A percentile compares a stretch with the other conserved stretches of the same genome.
Evolutionary conservation across 2,329 filamentous ascomycete genomes (phyloP).

Genomic region (Boeremia exigua): DNA sequence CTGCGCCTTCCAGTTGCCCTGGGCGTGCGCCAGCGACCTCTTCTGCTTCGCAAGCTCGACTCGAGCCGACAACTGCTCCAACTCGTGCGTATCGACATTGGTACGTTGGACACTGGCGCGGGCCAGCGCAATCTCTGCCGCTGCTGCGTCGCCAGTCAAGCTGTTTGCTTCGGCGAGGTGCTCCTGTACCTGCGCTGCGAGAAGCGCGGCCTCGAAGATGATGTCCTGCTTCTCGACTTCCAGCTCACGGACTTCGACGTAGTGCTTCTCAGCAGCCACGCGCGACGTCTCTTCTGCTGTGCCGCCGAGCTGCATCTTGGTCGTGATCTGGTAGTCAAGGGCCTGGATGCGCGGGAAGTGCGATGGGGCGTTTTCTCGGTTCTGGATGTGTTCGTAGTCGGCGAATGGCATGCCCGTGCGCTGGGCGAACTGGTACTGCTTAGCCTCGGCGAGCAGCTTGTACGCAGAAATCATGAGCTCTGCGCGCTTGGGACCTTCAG

Average conservation of each 20-base stretch:
- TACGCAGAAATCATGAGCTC: slow-evolving; percentile 34
- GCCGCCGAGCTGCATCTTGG: slow-evolving; percentile 23
- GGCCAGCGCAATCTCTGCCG: slow-evolving; percentile 16
- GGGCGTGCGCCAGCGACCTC: slow-evolving; percentile 11
- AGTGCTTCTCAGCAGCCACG: slow-evolving; percentile 18
- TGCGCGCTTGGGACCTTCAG: slow-evolving; percentile 25
- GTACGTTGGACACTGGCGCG: slow-evolving; percentile 25
- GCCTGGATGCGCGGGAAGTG: slow-evolving; percentile 26
- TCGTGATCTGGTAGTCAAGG: slow-evolving; percentile 26
- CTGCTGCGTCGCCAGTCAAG: slow-evolving; percentile 17
- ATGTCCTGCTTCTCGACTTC: slow-evolving; percentile 26
- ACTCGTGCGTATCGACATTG: slow-evolving; percentile 21
- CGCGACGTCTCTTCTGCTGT: slow-evolving; percentile 20
- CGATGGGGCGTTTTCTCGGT: neutral
- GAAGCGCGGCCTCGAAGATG: slow-evolving; percentile 22
- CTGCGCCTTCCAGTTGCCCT: slow-evolving; percentile 16
- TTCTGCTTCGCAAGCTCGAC: slow-evolving; percentile 25
- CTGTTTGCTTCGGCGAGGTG: slow-evolving; percentile 26
- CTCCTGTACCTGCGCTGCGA: slow-evolving; percentile 34
- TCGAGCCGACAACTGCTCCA: slow-evolving; percentile 17
- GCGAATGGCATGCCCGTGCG: slow-evolving; percentile 27
- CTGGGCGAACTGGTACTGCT: slow-evolving; percentile 31
- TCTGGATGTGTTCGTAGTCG: slow-evolving; percentile 19
- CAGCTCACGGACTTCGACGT: slow-evolving; percentile 23
- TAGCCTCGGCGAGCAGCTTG: slow-evolving; percentile 39